Percentiles rank a stretch among this genome's conserved stretches.
These are phyloP conservation scores for Arthrobotrys sphaeroides DNA, from an alignment of 2,329 filamentous ascomycete genomes.

Conservation along the genomic window DNA sequence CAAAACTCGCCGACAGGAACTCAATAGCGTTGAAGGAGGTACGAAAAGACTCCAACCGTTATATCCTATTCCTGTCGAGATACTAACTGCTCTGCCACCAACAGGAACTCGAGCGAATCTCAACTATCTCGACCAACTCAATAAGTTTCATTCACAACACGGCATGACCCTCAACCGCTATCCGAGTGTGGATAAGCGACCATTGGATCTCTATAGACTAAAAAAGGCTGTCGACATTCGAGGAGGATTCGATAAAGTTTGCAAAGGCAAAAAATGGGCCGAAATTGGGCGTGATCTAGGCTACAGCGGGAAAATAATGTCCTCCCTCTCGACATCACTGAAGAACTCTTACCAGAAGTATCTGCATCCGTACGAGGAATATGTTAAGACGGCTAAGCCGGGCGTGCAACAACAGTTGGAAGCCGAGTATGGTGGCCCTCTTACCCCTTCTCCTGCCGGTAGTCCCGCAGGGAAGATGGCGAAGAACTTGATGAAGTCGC, in stretches of 20 bases:
- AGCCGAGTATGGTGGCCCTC: conserved; percentile 88
- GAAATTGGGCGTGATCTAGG: conserved; percentile 96
- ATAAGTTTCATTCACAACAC: conserved; percentile 96
- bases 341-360: conserved; percentile 99
- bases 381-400: conserved; percentile 86
- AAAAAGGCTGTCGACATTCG: conserved; percentile 96
- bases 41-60: not conserved
- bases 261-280: conserved; percentile 98
- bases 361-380: conserved; percentile 96
- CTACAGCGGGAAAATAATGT: conserved; percentile 99
- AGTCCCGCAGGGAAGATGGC: conserved; percentile 73
- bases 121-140: conserved; percentile 92
- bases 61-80: not conserved
- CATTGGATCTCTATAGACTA: conserved; percentile 90
- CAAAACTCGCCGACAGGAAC: conserved; percentile 90
- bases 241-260: conserved; percentile 94
- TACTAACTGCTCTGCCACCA: not conserved
- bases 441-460: conserved; percentile 79
- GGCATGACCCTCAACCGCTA: conserved; percentile 92
- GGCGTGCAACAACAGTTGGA: conserved; percentile 97
- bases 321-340: conserved; percentile 92
- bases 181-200: conserved; percentile 96
- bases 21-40: conserved; percentile 99
- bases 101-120: conserved; percentile 91
- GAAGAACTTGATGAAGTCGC: conserved; percentile 61